Percentiles rank a stretch among this genome's conserved stretches.
Conservation (phyloP, 768 basidiomycete species). For the Agaricus subrufescens region DNA sequence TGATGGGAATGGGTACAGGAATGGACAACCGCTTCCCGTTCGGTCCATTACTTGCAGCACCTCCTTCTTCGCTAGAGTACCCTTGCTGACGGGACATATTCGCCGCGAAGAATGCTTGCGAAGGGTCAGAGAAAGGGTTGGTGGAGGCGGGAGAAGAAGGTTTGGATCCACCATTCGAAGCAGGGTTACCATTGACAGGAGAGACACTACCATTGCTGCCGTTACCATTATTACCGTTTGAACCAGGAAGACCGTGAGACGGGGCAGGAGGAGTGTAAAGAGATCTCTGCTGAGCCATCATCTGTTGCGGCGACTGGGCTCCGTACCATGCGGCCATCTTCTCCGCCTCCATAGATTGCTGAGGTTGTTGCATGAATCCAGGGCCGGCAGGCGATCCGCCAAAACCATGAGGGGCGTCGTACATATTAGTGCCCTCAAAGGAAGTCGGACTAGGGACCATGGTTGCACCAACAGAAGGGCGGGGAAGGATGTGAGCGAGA, state of each 20-base stretch:
- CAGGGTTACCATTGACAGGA: slow-evolving; percentile 6
- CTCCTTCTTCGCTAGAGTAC: slow-evolving; percentile 6
- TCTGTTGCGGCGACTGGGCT: slow-evolving; percentile 14
- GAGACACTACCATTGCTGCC: slow-evolving; percentile 10
- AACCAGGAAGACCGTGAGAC: slow-evolving; percentile 15
- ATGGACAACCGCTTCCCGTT: slow-evolving; percentile 7
- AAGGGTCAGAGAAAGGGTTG: slow-evolving; percentile 9
- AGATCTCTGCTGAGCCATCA: slow-evolving; percentile 14
- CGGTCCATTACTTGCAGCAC: slow-evolving; percentile 7
- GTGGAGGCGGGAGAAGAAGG: slow-evolving; percentile 7
- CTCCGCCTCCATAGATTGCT: slow-evolving; percentile 11
- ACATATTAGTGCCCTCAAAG: slow-evolving; percentile 11
- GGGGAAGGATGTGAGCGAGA: slow-evolving; percentile 14
- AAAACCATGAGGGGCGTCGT: slow-evolving; percentile 9
- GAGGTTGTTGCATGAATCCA: slow-evolving; percentile 8
- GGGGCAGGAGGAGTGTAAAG: slow-evolving; percentile 20
- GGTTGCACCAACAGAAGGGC: slow-evolving; percentile 10
- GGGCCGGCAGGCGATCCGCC: slow-evolving; percentile 8
- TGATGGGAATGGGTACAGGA: background rate
- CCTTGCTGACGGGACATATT: slow-evolving; percentile 10
- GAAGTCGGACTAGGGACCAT: slow-evolving; percentile 13
- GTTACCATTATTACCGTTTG: slow-evolving; percentile 8
- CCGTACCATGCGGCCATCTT: slow-evolving; percentile 19
- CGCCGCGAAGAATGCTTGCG: slow-evolving; percentile 9
- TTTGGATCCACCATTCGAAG: slow-evolving; percentile 8